Conservation (phyloP, 495 filamentous ascomycete species). For the Elasticomyces elasticus region DNA sequence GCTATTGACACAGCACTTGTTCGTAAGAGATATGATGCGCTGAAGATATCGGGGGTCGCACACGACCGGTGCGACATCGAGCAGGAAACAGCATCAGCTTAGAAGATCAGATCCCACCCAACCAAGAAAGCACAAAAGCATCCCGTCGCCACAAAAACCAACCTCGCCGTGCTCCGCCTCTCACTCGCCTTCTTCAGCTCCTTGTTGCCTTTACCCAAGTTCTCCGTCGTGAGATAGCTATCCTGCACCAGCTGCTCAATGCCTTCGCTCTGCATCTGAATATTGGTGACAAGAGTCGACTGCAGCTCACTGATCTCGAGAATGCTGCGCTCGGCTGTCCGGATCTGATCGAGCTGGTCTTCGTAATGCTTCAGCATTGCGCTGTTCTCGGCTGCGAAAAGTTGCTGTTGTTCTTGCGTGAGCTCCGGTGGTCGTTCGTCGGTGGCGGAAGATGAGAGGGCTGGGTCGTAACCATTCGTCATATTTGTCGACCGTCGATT, state of each 20-base stretch:
- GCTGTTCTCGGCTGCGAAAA: constrained; percentile 90
- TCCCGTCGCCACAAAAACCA: constrained; percentile 79
- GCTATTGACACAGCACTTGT: no score
- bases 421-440: constrained; percentile 42
- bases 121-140: constrained; percentile 73
- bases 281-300: constrained; percentile 72
- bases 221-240: constrained; percentile 66
- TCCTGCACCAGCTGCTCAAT: constrained; percentile 86
- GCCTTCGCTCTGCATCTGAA: constrained; percentile 72
- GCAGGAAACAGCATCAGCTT: neutral
- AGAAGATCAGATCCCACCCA: constrained; percentile 67
- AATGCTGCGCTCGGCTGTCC: constrained; percentile 82
- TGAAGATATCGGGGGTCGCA: no score
- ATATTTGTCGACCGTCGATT: constrained; percentile 4
- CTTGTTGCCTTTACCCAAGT: constrained; percentile 80
- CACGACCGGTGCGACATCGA: neutral
- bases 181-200: constrained; percentile 79
- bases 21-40: no score
- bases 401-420: constrained; percentile 72
- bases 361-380: constrained; percentile 87
- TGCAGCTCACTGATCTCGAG: constrained; percentile 90
- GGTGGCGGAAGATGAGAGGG: neutral
- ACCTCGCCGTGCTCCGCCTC: constrained; percentile 70
- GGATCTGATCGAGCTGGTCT: constrained; percentile 82
- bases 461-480: neutral